Base-by-base conservation (phyloP, 495 filamentous ascomycete species). In the Achaetomiella virescens region DNA sequence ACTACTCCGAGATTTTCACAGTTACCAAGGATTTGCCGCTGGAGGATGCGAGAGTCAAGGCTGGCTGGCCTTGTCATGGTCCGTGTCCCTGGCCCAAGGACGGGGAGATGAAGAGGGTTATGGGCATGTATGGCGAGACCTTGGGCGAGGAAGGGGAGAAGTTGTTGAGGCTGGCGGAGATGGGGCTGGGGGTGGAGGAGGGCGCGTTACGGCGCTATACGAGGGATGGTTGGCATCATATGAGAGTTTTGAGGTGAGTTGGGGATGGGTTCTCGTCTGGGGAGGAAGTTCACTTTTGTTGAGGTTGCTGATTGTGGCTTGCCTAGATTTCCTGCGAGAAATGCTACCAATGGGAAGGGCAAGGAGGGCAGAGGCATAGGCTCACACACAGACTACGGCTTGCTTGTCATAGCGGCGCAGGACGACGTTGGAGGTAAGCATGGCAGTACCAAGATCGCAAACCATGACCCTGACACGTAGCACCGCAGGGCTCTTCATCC, bases 1-100 rank as follows among this genome's bases (percentile, higher is more conserved):
- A 77, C 55, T 77, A 75, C 56, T 75, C 73, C 3, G 74, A 77
- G 64, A 72, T 75, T 38, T 75, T 77, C 60, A 77, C 74, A 41
- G 66, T 77, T 46, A 75, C 69, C 27, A 75, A 74, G 49, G 74
- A 77, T 52, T 62, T 76, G 6, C 63, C 52, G 29, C n/a, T 56
- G 9, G 41, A 58, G 11, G 72, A 77, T 20, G 38, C 63, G 21
- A 62, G 71, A 7, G 74, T 77, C 4, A 55, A 58, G 20, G 59
- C 60, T n/a, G 59, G 62, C 20, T 77, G 74, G 74, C 74, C 74
- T 0, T 73, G 72, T 60, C 74, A 77, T 48, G 74, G 74, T 1
- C 72, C 71, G 8, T 74, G 71, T 52, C 74, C 74, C 0, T 77
- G 74, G 74, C 73, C 72, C 8, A 64, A 73, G 40, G 41, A 48